Evolutionary conservation across 2,329 filamentous ascomycete species (phyloP), one percentile per base, ranked within the genome.

Genomic region (Orbilia brochopaga): DNA sequence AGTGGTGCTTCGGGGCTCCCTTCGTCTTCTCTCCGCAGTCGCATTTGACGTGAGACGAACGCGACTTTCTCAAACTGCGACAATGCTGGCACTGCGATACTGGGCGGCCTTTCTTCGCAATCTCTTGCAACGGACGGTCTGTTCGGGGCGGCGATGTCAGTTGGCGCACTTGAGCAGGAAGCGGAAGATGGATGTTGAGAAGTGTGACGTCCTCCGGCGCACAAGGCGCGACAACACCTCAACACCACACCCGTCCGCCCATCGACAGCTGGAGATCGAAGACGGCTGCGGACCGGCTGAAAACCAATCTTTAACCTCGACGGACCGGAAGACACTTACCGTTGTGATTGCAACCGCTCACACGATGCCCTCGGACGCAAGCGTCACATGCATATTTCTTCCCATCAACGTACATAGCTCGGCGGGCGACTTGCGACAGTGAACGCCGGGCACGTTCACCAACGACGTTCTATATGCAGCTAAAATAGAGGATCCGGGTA

Each of bases 21-120:
- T 82, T 82, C 74, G 88, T 87, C 85, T 96, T 97, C 81, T 96
- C 91, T 79, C 91, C 92, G 81, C 94, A 99, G 81, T 97, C 92
- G 82, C 94, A 99, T 81, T 94, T 96, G 78, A 94, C 87, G 81
- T 97, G 94, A 75, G 93, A 91, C 69, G 92, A 89, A 77, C 94
- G 91, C 80, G 91, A 93, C 85, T 97, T 97, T 83, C 94, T 92
- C 84, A 96, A 89, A 76, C 90, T 87, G 80, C 94, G 93, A 82
- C 94, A 99, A 82, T 99, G 94, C 76, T 91, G 87, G 82, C 94
- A 99, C 88, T 99, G 94, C 77, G 94, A 96, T 77, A 97, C 92
- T 74, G 94, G 94, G 74, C 93, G 90, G 78, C 93, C 93, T 83
- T 97, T 97, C 81, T 96, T 96, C 81, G 95, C 95, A 83, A 97